Percentiles rank a stretch among this genome's conserved stretches.
These are phyloP conservation scores for Stemphylium vesicarium DNA, from an alignment of 2,329 filamentous ascomycete genomes.

Conservation along the genomic window DNA sequence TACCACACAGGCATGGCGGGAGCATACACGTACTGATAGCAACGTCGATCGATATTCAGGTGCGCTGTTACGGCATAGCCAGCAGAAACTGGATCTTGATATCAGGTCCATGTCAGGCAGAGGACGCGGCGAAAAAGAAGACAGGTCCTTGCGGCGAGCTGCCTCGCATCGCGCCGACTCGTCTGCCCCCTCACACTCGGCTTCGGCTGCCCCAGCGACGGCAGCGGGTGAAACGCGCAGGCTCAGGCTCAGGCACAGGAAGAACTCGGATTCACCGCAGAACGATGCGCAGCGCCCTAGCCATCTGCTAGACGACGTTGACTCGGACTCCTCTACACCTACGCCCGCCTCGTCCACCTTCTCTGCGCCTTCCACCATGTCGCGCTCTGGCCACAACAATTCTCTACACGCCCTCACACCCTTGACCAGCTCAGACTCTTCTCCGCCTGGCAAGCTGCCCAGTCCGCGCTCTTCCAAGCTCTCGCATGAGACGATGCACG, in stretches of 20 bases:
- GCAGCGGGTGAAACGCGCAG: conserved; percentile 19
- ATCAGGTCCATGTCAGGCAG: conserved; percentile 69
- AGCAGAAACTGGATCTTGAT: conserved; percentile 73
- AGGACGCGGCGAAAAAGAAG: conserved; percentile 47
- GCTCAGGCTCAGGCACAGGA: conserved; percentile 21
- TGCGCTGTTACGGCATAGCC: conserved; percentile 78
- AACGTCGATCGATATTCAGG: conserved; percentile 67
- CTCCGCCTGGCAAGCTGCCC: conserved; percentile 62
- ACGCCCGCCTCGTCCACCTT: conserved; percentile 71
- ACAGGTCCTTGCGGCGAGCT: conserved; percentile 30
- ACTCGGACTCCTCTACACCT: conserved; percentile 70
- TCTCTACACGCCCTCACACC: conserved; percentile 66
- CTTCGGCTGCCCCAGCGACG: conserved; percentile 22
- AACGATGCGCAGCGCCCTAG: conserved; percentile 51
- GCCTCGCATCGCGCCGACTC: conserved; percentile 35
- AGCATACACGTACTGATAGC: conserved; percentile 29
- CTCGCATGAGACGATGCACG: conserved; percentile 47
- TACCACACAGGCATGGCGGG: conserved; percentile 35
- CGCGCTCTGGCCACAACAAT: conserved; percentile 62
- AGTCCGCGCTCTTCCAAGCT: conserved; percentile 59
- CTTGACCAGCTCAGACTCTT: conserved; percentile 70
- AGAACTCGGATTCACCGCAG: conserved; percentile 28
- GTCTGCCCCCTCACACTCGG: conserved; percentile 25
- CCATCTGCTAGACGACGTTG: conserved; percentile 73
- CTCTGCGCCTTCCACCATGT: conserved; percentile 62